These are phyloP conservation scores for Elsinoe batatas DNA, from an alignment of 2,329 filamentous ascomycete genomes.

Conservation along the genomic window DNA sequence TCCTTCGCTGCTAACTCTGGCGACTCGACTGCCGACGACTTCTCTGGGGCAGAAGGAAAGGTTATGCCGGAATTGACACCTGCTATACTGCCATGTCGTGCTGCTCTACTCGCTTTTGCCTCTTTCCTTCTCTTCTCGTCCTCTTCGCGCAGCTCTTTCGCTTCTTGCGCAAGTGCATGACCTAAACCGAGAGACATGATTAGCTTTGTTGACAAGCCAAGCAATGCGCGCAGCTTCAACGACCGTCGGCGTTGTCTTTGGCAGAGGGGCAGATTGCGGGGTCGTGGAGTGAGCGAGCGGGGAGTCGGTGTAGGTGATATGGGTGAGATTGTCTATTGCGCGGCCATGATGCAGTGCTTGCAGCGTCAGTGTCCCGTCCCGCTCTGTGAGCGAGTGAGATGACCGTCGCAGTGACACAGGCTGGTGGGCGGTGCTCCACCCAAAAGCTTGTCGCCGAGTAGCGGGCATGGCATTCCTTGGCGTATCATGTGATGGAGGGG, in stretches of 20 bases:
- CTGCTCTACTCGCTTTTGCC: conserved; percentile 4
- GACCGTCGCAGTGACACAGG: neutral
- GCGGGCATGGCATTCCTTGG: conserved; percentile 1
- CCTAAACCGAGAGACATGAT: conserved; percentile 12
- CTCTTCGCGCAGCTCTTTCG: conserved; percentile 17
- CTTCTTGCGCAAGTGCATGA: conserved; percentile 9
- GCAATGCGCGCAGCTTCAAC: neutral
- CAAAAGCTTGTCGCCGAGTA: neutral
- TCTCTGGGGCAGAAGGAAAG: neutral
- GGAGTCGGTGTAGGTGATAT: neutral
- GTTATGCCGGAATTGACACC: neutral
- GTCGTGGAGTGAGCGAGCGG: neutral
- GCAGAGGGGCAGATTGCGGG: neutral
- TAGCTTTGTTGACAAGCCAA: neutral
- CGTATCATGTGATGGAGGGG: neutral
- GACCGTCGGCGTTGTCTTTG: neutral
- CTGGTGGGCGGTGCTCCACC: neutral
- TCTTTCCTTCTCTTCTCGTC: conserved; percentile 11
- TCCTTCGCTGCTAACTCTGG: conserved; percentile 12
- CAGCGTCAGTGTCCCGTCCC: neutral
- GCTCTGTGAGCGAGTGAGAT: neutral
- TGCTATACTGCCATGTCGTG: conserved; percentile 1
- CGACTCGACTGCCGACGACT: neutral
- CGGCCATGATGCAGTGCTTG: neutral
- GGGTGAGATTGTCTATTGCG: neutral